These are phyloP conservation scores for Micractinium sp. DNA, from an alignment of 139 green algal species.

Conservation along the genomic window DNA sequence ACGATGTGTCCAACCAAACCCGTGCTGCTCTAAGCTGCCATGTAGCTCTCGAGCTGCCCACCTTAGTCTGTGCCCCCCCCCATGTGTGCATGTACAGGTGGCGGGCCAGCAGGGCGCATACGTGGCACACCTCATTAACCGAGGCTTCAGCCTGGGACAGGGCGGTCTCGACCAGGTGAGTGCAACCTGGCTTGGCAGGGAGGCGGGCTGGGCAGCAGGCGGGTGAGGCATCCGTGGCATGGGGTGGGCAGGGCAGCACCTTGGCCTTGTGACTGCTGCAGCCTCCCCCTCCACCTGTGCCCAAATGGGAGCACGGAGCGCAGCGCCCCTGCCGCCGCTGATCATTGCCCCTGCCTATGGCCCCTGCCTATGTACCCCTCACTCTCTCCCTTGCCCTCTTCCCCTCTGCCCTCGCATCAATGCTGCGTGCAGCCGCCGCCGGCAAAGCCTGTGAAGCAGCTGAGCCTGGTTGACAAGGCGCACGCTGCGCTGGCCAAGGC, in stretches of 20 bases:
- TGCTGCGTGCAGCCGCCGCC: neutral
- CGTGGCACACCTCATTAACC: constrained; percentile 60
- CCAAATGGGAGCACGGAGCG: too few relatives aligned
- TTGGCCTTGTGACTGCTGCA: too few relatives aligned
- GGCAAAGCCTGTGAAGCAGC: neutral
- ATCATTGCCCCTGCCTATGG: too few relatives aligned
- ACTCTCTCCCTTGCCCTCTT: neutral
- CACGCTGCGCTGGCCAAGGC: neutral
- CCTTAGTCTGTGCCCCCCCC: neutral
- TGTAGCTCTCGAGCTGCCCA: neutral
- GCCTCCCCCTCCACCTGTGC: too few relatives aligned
- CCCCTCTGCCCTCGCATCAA: neutral
- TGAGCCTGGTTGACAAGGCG: neutral
- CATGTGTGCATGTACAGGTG: constrained; percentile 38
- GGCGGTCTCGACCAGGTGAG: neutral
- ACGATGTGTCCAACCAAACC: too few relatives aligned
- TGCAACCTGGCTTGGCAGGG: neutral
- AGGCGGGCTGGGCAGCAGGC: too few relatives aligned
- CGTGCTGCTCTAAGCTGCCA: too few relatives aligned
- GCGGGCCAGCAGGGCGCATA: constrained; percentile 64
- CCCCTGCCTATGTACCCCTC: neutral
- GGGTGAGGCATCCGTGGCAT: too few relatives aligned
- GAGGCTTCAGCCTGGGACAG: constrained; percentile 11
- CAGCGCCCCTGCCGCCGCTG: too few relatives aligned
- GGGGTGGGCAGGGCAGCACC: too few relatives aligned